Base-by-base conservation (phyloP, 805 yeast genomes). In the Saccharomycopsis schoenii region DNA sequence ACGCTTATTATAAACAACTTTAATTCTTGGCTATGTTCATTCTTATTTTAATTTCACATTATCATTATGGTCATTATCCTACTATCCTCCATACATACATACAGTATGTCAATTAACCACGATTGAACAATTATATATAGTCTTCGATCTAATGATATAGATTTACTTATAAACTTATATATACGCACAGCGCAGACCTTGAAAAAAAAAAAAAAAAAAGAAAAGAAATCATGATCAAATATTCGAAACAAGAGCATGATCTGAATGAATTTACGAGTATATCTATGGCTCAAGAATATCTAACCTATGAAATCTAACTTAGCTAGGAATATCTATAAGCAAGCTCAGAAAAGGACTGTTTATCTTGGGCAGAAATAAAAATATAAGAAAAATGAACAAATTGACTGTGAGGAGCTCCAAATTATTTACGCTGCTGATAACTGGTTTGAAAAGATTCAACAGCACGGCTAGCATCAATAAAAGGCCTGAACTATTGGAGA, bases 401-500 rank as follows among this genome's bases (percentile, higher is more conserved):
- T 47, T 47, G 21, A 10, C 52, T 47, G 52, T 47, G 52, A 47
- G 52, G 52, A 47, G 34, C 4, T 47, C 34, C 25, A 21, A 24
- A 14, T 8, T 25, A 12, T 21, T 47, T 21, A 10, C 15, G 10
- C n/a, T 21, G 34, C 52, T 21, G 52, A 2, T 12, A 21, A 10
- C 36, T 14, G 1, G 14, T 21, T 11, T 47, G 5, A 47, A 25
- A 47, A 47, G 52, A 21, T 47, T 47, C 12, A 21, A 21, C 21
- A 47, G 52, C n/a, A 21, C 52, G 21, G 52, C 12, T 9, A 11
- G 34, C 14, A 57, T 15, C 25, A 43, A 9, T 25, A 24, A 34
- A 40, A 60, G 59, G 24, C 63, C 61, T 15, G 50, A 19, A 25
- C 12, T 59, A 17, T 11, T 14, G 6, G 59, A 56, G 41, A 68